Conservation (phyloP, 2,329 filamentous ascomycete genomes). For the Aspergillus glaucus region DNA sequence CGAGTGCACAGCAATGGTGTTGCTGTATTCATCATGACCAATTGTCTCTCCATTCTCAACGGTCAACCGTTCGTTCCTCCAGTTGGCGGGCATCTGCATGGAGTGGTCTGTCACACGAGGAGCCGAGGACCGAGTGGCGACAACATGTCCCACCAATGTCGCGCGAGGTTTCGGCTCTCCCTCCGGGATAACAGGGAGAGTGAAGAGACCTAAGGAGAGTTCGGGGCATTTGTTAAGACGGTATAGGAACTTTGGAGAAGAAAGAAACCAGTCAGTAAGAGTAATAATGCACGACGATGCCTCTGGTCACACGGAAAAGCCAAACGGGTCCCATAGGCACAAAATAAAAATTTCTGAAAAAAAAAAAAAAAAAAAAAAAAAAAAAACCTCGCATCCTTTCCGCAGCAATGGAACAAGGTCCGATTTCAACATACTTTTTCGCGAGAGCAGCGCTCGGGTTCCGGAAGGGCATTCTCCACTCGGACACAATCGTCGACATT, state of each 20-base stretch:
- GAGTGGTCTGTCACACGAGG: slow-evolving; percentile 63
- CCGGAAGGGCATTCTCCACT: slow-evolving; percentile 56
- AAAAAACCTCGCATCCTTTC: background rate
- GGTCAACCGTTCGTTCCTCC: slow-evolving; percentile 46
- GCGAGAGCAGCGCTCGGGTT: slow-evolving; percentile 50
- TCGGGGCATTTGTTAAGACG: slow-evolving; percentile 69
- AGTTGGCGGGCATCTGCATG: slow-evolving; percentile 68
- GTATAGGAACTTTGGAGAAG: slow-evolving; percentile 59
- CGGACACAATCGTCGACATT: slow-evolving; percentile 49
- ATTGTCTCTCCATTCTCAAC: slow-evolving; percentile 39
- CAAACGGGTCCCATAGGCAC: background rate
- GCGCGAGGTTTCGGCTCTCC: slow-evolving; percentile 54
- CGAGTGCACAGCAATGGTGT: slow-evolving; percentile 75
- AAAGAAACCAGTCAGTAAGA: slow-evolving; percentile 7
- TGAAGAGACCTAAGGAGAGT: slow-evolving; percentile 74
- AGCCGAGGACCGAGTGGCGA: slow-evolving; percentile 64
- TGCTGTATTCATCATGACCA: slow-evolving; percentile 67
- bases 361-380: background rate
- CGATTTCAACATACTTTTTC: slow-evolving; percentile 49
- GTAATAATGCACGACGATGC: background rate
- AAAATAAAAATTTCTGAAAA: background rate
- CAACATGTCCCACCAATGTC: slow-evolving; percentile 68
- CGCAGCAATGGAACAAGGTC: background rate
- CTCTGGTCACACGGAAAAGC: background rate
- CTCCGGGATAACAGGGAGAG: slow-evolving; percentile 47